Evolutionary conservation across 2,329 filamentous ascomycete genomes (phyloP).

Genomic region (Alternaria sp.): DNA sequence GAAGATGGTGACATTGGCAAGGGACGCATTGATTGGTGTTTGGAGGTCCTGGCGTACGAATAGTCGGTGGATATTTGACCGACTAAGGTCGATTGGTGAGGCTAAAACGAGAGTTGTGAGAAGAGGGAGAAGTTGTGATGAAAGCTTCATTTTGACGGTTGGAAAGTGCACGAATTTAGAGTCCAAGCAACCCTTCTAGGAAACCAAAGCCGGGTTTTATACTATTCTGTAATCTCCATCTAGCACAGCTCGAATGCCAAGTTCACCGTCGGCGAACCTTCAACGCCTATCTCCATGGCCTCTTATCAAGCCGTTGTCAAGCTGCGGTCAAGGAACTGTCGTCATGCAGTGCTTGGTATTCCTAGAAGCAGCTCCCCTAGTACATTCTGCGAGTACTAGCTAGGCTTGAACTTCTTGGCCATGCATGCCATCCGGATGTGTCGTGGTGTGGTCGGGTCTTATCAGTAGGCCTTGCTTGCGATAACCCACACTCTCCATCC

Average conservation of each 20-base stretch:
- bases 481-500: conserved; percentile 13
- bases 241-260: conserved; percentile 4
- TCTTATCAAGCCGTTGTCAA: conserved; percentile 19
- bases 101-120: conserved; percentile 32
- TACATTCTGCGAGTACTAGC: conserved; percentile 7
- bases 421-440: neutral
- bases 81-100: conserved; percentile 33
- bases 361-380: conserved; percentile 6
- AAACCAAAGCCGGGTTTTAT: conserved; percentile 9
- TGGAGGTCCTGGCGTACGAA: conserved; percentile 45
- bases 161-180: neutral
- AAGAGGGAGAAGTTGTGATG: conserved; percentile 30
- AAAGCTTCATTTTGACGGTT: conserved; percentile 34
- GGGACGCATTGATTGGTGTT: conserved; percentile 54
- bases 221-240: neutral
- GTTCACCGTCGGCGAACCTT: conserved; percentile 6
- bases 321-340: conserved; percentile 10
- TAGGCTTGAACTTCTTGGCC: conserved; percentile 10
- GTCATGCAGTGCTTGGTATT: conserved; percentile 16
- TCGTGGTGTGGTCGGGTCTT: conserved; percentile 13
- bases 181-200: neutral
- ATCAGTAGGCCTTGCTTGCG: conserved; percentile 21
- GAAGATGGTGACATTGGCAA: conserved; percentile 66
- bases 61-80: conserved; percentile 29
- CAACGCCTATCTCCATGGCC: conserved; percentile 15